Conservation (phyloP, 768 basidiomycete species). For the Lentinula boryana region DNA sequence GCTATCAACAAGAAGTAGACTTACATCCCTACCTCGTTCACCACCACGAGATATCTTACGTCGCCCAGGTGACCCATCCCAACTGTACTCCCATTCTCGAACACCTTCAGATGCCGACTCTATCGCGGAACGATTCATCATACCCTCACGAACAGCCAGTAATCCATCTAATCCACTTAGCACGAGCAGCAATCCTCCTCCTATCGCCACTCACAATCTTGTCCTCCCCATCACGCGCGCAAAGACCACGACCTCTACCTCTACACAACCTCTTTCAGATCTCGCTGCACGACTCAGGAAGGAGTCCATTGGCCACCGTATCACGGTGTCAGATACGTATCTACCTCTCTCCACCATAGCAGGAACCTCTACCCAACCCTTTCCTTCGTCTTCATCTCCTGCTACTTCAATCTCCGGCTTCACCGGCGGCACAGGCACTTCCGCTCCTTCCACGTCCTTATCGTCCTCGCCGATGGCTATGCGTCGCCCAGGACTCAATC, state of each 20-base stretch:
- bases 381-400: neutral
- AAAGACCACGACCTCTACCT: conserved; percentile 8
- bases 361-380: neutral
- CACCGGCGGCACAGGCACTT: neutral
- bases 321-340: neutral
- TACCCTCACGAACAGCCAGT: conserved; percentile 18
- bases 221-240: conserved; percentile 6
- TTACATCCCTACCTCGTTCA: neutral
- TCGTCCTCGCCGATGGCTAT: conserved; percentile 21
- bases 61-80: conserved; percentile 2
- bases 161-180: neutral
- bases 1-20: conserved; percentile 12
- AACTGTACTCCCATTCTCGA: conserved; percentile 5
- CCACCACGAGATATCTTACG: conserved; percentile 3
- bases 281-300: conserved; percentile 4
- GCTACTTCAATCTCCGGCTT: neutral
- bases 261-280: conserved; percentile 12
- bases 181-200: neutral
- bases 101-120: conserved; percentile 1
- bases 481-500: conserved; percentile 25
- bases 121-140: conserved; percentile 30
- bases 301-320: conserved; percentile 3
- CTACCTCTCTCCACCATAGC: conserved; percentile 10
- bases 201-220: neutral
- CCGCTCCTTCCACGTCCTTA: neutral